phyloP scores from a whole-genome alignment of 2,329 filamentous ascomycete genomes.

The Macrophomina phaseolina region DNA sequence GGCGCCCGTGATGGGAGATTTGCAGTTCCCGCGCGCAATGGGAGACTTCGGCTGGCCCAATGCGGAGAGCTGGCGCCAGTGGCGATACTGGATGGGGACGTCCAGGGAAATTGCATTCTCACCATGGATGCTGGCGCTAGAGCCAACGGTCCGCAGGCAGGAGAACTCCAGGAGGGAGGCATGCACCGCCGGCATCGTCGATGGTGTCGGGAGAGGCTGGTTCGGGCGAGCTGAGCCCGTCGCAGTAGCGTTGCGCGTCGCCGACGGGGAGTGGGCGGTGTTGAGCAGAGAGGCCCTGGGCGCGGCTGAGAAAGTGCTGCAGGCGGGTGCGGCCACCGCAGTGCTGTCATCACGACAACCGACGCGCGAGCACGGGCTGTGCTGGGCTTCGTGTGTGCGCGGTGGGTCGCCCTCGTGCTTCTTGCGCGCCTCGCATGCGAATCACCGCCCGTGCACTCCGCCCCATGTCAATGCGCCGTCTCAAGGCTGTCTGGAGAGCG shows the following conservation, averaged over 20 bases:
- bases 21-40: constrained; percentile 18
- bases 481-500: constrained; percentile 2
- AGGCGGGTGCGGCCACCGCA: neutral
- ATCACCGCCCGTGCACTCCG: constrained; percentile 12
- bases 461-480: constrained; percentile 4
- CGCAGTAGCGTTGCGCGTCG: constrained; percentile 10
- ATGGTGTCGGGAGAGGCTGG: neutral
- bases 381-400: neutral
- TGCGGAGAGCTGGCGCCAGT: constrained; percentile 9
- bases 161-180: constrained; percentile 14
- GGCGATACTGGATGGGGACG: constrained; percentile 23
- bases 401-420: constrained; percentile 16
- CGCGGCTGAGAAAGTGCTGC: constrained; percentile 8
- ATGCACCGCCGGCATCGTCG: constrained; percentile 11
- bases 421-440: constrained; percentile 7
- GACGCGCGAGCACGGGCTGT: neutral
- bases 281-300: neutral
- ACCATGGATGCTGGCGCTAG: constrained; percentile 19
- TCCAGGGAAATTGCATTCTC: constrained; percentile 27
- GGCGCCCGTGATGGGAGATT: constrained; percentile 15
- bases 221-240: neutral
- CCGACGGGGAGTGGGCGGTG: neutral
- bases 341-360: constrained; percentile 6
- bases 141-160: constrained; percentile 23
- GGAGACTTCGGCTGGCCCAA: neutral